Evolutionary conservation across 805 yeast genomes (phyloP).

Genomic region (Kazachstania martiniae): DNA sequence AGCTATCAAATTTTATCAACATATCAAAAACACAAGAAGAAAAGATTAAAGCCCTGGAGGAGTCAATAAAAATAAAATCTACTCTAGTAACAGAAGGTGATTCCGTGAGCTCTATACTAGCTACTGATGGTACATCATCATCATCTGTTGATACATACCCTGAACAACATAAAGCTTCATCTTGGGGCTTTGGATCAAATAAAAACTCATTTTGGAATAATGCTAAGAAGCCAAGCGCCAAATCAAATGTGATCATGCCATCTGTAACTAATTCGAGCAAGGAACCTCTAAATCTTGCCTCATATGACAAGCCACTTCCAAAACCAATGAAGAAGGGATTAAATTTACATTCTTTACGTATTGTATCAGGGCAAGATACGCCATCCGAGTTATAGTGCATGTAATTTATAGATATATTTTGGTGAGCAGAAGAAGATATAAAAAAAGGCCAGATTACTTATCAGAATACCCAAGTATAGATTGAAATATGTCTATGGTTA

Average conservation of each 20-base stretch:
- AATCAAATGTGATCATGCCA: too few species aligned
- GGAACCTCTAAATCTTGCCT: constrained; percentile 2
- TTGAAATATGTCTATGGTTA: too few species aligned
- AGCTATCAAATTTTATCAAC: constrained; percentile 9
- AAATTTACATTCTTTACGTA: constrained; percentile 11
- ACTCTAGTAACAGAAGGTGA: neutral
- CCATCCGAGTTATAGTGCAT: too few species aligned
- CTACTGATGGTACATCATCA: neutral
- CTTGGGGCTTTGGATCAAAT: neutral
- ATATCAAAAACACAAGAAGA: constrained; percentile 8
- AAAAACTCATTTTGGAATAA: constrained; percentile 3
- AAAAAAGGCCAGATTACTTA: too few species aligned
- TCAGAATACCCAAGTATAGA: too few species aligned
- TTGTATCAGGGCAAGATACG: constrained; percentile 7
- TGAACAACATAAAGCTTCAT: neutral
- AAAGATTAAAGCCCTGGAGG: constrained; percentile 9
- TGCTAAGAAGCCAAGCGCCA: constrained; percentile 9
- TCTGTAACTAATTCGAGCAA: constrained; percentile 8
- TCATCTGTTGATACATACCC: neutral
- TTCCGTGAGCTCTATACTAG: neutral
- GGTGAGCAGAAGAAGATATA: too few species aligned
- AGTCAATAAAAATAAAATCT: constrained; percentile 3
- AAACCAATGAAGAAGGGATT: constrained; percentile 14
- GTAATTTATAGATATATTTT: too few species aligned
- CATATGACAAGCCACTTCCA: too few species aligned